phyloP scores from a whole-genome alignment of 305 asterid genomes.

The Solanum chacoense region DNA sequence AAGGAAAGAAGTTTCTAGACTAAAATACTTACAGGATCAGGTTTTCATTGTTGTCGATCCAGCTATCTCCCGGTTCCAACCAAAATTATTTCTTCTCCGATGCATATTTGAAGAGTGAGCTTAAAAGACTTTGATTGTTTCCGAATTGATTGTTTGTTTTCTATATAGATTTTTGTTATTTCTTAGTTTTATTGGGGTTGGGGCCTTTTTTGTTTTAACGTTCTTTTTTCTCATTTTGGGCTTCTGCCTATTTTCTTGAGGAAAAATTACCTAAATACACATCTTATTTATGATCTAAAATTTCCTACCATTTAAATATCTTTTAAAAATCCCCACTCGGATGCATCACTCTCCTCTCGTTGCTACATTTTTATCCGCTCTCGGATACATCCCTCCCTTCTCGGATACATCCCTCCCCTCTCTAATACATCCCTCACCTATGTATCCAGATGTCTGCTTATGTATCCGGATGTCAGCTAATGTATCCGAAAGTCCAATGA shows the following conservation, averaged over 20 bases:
- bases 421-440: not conserved
- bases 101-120: not conserved
- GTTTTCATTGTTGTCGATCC: not conserved
- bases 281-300: no score
- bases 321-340: not conserved
- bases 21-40: not conserved
- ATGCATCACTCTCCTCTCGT: not conserved
- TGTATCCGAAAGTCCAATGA: no score
- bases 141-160: not conserved
- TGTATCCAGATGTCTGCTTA: not conserved
- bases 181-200: not conserved
- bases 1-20: not conserved
- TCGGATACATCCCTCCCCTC: not conserved
- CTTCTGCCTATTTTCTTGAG: not conserved
- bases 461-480: no score
- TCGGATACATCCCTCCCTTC: not conserved
- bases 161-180: not conserved
- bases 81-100: not conserved
- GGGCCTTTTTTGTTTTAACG: not conserved
- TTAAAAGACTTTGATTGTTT: not conserved
- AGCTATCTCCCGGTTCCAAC: not conserved
- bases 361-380: not conserved
- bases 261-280: not conserved
- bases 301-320: no score
- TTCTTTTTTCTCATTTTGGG: not conserved